Base-by-base conservation (phyloP, 2,329 filamentous ascomycete species). In the Aurifilum marmelostoma region DNA sequence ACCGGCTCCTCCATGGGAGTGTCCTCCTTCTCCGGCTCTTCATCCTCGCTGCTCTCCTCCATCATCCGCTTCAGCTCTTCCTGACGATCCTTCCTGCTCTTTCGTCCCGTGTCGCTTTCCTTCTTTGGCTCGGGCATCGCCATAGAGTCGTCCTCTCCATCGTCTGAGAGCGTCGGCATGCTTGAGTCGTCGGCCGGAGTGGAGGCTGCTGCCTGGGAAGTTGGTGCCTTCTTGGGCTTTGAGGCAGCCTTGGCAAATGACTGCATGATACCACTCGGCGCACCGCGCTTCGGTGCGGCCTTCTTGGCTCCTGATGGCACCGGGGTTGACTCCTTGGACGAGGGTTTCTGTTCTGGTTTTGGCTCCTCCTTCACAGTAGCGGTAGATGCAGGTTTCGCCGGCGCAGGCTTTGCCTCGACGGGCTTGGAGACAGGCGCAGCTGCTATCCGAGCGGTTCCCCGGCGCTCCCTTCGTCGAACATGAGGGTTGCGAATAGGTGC, bases 401-500 rank as follows among this genome's bases (percentile, higher is more conserved):
- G 69, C 47, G 76, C 73, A 29, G 75, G 66, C 58, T 82, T 81
- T 37, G 77, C 71, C 68, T 79, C 77, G n/a, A 73, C 65, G 41
- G 72, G 67, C 27, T 79, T 76, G 21, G 76, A 67, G 1, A 75
- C 62, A 18, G 79, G 71, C 27, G 77, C 65, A 27, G 72, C 75
- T 27, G 77, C 64, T 18, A 72, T 69, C n/a, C 77, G 47, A 2
- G 73, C 75, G 16, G 77, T 71, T 3, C 76, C 78, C 47, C 79
- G 80, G 11, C 83, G 83, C 63, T 84, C 80, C 69, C 87, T 81
- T 63, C 80, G 82, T 37, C 81, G 82, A n/a, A 91, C 88, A 73
- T 91, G 82, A 3, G 88, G 84, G 74, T 97, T 97, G 65, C 86
- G 83, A 70, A 97, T 94, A 65, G 89, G 88, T 8, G 93, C 92